Percentiles rank a stretch among this genome's conserved stretches.
phyloP scores from a whole-genome alignment of 2,329 filamentous ascomycete genomes.

The Alternaria sp. region DNA sequence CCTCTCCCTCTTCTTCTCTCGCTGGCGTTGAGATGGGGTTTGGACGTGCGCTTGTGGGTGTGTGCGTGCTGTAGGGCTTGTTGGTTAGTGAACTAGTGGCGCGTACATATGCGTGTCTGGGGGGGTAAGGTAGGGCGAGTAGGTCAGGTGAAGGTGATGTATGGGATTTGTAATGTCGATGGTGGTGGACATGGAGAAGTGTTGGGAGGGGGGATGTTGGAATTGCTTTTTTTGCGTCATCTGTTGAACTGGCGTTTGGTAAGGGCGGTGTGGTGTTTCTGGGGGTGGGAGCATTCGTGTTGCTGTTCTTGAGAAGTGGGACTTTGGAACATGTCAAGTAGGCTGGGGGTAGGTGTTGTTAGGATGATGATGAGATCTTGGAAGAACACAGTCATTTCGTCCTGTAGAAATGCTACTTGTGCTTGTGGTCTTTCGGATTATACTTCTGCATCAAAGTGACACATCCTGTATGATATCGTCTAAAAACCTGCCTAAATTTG shows the following conservation, averaged over 20 bases:
- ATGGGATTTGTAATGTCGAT: conserved; percentile 5
- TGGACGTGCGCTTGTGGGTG: not conserved
- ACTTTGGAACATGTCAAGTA: not conserved
- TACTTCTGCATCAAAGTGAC: no score
- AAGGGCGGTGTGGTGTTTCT: not conserved
- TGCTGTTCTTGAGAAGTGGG: not conserved
- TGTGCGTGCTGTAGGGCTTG: not conserved
- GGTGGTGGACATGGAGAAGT: not conserved
- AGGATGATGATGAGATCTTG: not conserved
- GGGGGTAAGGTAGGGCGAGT: conserved; percentile 1
- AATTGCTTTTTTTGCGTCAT: not conserved
- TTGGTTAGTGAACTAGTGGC: conserved; percentile 5
- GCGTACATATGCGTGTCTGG: not conserved
- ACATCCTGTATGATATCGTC: not conserved
- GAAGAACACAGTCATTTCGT: no score
- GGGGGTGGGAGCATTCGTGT: not conserved
- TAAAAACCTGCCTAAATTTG: conserved; percentile 49
- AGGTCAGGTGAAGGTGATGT: not conserved
- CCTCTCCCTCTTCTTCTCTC: no score
- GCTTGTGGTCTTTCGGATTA: no score
- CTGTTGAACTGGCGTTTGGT: not conserved
- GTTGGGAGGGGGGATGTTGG: not conserved
- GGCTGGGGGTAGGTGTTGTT: not conserved
- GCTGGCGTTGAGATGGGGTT: no score
- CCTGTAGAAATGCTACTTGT: no score